Evolutionary conservation across 768 basidiomycete genomes (phyloP).

Genomic region (Tulasnella sp.): DNA sequence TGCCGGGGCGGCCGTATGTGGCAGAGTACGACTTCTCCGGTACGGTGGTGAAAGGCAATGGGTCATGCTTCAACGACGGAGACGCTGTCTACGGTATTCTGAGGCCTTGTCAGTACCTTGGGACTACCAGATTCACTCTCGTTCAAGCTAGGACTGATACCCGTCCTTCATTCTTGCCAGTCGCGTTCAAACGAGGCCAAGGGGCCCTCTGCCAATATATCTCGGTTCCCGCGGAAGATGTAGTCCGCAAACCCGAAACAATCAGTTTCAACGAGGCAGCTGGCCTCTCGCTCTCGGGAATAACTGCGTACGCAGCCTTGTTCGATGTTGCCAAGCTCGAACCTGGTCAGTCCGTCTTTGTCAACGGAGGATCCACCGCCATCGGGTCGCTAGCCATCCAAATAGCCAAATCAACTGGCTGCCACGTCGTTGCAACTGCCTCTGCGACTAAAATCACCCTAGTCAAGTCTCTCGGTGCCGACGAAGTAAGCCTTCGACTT

Average conservation of each 20-base stretch:
- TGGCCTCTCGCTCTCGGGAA: conserved; percentile 43
- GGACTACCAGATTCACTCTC: neutral
- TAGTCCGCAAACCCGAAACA: conserved; percentile 37
- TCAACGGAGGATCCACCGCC: conserved; percentile 58
- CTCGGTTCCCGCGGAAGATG: conserved; percentile 31
- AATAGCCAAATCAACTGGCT: conserved; percentile 52
- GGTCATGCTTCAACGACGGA: conserved; percentile 40
- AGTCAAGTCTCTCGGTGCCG: conserved; percentile 49
- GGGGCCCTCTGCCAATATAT: conserved; percentile 51
- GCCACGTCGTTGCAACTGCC: conserved; percentile 44
- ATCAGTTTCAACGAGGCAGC: conserved; percentile 47
- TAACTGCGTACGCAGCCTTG: conserved; percentile 49
- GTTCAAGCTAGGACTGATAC: neutral
- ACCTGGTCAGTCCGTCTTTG: conserved; percentile 44
- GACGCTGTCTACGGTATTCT: conserved; percentile 54
- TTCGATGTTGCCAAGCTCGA: conserved; percentile 39
- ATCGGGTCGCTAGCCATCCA: conserved; percentile 64
- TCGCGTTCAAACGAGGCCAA: conserved; percentile 29
- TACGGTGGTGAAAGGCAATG: conserved; percentile 43
- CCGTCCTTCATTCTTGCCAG: neutral
- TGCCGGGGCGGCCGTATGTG: conserved; percentile 38
- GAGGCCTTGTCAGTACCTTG: conserved; percentile 26
- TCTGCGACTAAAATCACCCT: conserved; percentile 48
- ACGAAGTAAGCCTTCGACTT: conserved; percentile 35
- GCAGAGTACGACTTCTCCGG: conserved; percentile 52